These are phyloP conservation scores for Mucor racemosus DNA, from an alignment of 371 early-diverging fungal species.

Conservation along the genomic window DNA sequence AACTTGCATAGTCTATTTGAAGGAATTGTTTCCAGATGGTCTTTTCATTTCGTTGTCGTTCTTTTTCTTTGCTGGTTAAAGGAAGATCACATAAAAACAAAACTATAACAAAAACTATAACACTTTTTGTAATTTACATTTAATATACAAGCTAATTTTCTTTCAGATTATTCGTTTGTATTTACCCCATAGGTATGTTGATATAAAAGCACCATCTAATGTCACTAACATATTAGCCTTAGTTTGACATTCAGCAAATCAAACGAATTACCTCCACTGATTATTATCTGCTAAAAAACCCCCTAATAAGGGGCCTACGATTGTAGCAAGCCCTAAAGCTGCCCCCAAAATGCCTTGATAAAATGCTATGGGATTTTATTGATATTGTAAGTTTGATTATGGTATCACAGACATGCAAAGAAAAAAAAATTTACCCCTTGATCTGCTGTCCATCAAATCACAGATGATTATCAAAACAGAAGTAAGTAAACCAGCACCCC, in stretches of 20 bases:
- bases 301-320: background rate
- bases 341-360: background rate
- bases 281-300: background rate
- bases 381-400: background rate
- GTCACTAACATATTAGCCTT: background rate
- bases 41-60: conserved; percentile 13
- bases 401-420: background rate
- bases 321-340: background rate
- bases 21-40: conserved; percentile 11
- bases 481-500: conserved; percentile 61
- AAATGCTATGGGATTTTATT: background rate
- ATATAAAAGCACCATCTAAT: background rate
- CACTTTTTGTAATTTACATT: background rate
- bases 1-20: conserved; percentile 21
- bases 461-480: conserved; percentile 75
- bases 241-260: background rate
- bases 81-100: background rate
- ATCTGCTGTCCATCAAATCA: conserved; percentile 51
- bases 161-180: background rate
- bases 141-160: background rate
- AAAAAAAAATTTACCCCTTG: conserved; percentile 14
- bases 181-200: background rate
- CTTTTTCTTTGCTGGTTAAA: conserved; percentile 5
- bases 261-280: background rate
- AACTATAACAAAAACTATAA: background rate